phyloP scores from a whole-genome alignment of 176 grass and related monocot species.

The Microstegium vimineum region DNA sequence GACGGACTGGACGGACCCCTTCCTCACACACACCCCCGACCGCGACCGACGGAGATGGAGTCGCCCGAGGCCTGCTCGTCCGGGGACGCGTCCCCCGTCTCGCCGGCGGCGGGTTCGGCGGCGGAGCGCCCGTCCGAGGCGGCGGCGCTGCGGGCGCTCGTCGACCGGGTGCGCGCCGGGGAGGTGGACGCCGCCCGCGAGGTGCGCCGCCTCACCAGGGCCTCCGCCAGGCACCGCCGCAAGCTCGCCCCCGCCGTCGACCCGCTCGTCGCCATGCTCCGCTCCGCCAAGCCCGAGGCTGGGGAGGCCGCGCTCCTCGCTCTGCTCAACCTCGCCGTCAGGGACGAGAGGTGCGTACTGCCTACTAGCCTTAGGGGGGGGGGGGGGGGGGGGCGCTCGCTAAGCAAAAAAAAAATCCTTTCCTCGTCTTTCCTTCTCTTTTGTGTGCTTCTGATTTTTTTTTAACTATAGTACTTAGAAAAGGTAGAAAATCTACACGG shows the following conservation, averaged over 20 bases:
- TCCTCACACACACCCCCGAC: not conserved
- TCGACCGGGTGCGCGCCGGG: constrained; percentile 39
- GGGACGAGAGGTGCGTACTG: constrained; percentile 56
- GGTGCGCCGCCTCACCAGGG: constrained; percentile 72
- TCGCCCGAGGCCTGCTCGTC: constrained; percentile 22
- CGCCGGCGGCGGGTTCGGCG: not conserved
- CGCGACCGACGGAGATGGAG: not conserved
- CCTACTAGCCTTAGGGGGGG: too few species aligned
- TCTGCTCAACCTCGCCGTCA: constrained; percentile 90
- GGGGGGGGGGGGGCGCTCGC: too few species aligned
- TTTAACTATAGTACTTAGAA: too few species aligned
- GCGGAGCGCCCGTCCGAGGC: constrained; percentile 45
- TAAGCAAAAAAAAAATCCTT: not conserved
- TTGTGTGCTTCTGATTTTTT: not conserved
- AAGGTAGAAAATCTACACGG: not conserved
- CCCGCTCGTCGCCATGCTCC: constrained; percentile 89
- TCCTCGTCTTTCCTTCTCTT: not conserved
- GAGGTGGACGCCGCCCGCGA: constrained; percentile 74
- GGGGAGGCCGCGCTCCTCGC: constrained; percentile 73
- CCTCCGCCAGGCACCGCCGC: constrained; percentile 65
- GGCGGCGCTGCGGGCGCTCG: constrained; percentile 40
- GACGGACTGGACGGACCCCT: not conserved
- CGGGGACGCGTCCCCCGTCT: not conserved
- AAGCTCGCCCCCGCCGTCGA: constrained; percentile 58
- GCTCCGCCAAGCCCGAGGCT: constrained; percentile 8